Percentiles rank a stretch among this genome's conserved stretches.
phyloP scores from a whole-genome alignment of 2,329 filamentous ascomycete genomes.

The Aureobasidium mangrovei region DNA sequence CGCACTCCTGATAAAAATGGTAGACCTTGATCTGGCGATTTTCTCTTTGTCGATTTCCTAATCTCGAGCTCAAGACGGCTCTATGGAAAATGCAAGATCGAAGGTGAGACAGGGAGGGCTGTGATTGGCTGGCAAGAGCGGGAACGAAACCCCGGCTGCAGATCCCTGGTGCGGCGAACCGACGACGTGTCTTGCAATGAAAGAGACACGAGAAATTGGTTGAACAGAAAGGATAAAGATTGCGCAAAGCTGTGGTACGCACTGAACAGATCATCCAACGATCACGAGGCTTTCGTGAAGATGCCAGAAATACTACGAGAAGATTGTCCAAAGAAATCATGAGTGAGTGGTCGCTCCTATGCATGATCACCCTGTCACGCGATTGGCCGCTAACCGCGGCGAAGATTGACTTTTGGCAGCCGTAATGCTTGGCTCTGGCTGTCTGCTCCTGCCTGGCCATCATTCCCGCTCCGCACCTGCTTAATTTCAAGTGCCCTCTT shows the following conservation, averaged over 20 bases:
- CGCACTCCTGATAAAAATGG: conserved; percentile 8
- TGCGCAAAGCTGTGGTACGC: background rate
- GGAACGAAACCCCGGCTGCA: conserved; percentile 4
- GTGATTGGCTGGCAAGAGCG: conserved; percentile 7
- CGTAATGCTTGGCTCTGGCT: background rate
- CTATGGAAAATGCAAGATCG: no score
- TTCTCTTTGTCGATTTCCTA: background rate
- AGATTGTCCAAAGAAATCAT: no score
- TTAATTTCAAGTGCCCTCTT: background rate
- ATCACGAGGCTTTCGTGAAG: background rate
- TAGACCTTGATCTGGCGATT: background rate
- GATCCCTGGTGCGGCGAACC: conserved; percentile 4
- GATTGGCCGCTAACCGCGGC: background rate
- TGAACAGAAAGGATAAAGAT: background rate
- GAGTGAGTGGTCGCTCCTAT: no score
- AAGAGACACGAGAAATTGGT: background rate
- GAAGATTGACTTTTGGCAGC: conserved; percentile 8
- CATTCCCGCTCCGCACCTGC: background rate
- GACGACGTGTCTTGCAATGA: conserved; percentile 4
- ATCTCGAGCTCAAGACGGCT: no score
- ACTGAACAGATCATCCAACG: background rate
- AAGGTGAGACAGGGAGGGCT: background rate
- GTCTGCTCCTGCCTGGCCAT: background rate
- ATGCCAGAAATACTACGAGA: no score
- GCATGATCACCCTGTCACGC: no score